A percentile compares a stretch with the other conserved stretches of the same genome.
These are phyloP conservation scores for Lactifluus volemus DNA, from an alignment of 768 basidiomycete genomes.

Conservation along the genomic window DNA sequence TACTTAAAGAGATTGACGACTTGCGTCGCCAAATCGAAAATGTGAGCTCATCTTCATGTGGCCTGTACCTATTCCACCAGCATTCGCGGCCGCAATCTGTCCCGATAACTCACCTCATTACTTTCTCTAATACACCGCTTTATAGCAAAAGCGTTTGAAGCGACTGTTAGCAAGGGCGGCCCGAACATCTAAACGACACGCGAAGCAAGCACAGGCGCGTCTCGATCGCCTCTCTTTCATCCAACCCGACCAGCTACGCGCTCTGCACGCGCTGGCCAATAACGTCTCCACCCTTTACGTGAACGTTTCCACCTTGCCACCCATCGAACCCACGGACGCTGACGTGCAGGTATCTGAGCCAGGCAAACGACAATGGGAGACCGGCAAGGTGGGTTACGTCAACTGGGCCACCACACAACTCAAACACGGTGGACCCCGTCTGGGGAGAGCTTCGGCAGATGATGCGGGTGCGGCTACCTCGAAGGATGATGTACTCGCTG, in stretches of 20 bases:
- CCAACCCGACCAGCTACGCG: slow-evolving; percentile 31
- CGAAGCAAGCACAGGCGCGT: slow-evolving; percentile 38
- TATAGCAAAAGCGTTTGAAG: slow-evolving; percentile 37
- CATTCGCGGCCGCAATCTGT: not conserved
- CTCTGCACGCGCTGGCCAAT: slow-evolving; percentile 33
- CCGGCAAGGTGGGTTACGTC: slow-evolving; percentile 61
- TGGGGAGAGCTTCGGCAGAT: not conserved
- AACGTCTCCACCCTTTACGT: slow-evolving; percentile 39
- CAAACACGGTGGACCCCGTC: slow-evolving; percentile 22
- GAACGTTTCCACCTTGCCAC: slow-evolving; percentile 41
- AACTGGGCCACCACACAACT: slow-evolving; percentile 67
- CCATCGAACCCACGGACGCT: slow-evolving; percentile 19
- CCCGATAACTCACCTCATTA: not conserved
- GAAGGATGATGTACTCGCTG: not conserved
- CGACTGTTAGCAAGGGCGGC: not conserved
- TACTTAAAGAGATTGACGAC: slow-evolving; percentile 60
- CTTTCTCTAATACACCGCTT: not conserved
- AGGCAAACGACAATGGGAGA: slow-evolving; percentile 73
- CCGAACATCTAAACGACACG: slow-evolving; percentile 29
- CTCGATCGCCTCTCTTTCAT: slow-evolving; percentile 39
- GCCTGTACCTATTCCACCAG: not conserved
- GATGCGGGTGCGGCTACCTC: not conserved
- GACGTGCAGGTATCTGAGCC: slow-evolving; percentile 34
- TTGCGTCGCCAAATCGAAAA: slow-evolving; percentile 58
- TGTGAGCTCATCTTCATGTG: slow-evolving; percentile 35